A percentile compares a stretch with the other conserved stretches of the same genome.
phyloP scores from a whole-genome alignment of 768 basidiomycete genomes.

The Naganishia vishniacii region DNA sequence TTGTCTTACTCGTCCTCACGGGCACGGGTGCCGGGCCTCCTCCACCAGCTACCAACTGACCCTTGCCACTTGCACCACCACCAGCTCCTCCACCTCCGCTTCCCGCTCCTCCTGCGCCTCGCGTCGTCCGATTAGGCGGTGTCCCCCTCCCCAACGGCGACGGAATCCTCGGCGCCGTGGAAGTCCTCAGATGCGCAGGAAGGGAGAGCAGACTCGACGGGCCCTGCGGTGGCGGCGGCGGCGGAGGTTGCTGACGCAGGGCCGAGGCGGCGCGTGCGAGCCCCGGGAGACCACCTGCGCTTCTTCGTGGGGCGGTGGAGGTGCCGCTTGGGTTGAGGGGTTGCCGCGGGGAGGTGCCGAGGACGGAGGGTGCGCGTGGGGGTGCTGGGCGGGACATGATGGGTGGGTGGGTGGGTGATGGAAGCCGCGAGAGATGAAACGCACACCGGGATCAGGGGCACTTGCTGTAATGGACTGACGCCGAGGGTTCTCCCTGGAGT shows the following conservation, averaged over 20 bases:
- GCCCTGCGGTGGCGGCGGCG: too few species aligned
- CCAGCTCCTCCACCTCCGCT: too few species aligned
- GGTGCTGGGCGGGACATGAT: conserved; percentile 40
- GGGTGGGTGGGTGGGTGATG: background rate
- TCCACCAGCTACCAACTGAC: too few species aligned
- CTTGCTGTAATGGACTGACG: too few species aligned
- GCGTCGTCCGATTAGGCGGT: conserved; percentile 26
- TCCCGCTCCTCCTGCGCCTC: conserved; percentile 25
- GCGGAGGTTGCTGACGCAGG: too few species aligned
- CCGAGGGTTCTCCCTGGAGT: too few species aligned
- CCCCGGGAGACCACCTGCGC: conserved; percentile 45
- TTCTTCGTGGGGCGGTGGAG: conserved; percentile 35
- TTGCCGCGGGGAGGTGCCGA: conserved; percentile 31
- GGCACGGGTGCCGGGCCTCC: conserved; percentile 39
- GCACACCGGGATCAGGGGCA: too few species aligned
- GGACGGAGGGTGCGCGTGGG: conserved; percentile 29
- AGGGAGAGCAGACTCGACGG: conserved; percentile 36
- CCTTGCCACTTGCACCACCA: too few species aligned
- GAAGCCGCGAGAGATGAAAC: background rate
- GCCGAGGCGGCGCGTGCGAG: conserved; percentile 46
- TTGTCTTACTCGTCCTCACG: conserved; percentile 75
- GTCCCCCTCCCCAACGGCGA: conserved; percentile 47
- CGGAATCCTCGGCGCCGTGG: conserved; percentile 41
- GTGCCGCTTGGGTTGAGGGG: conserved; percentile 30
- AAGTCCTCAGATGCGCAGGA: conserved; percentile 42